Conservation (phyloP, 805 yeast species). For the Vanderwaltozyma tropicalis region DNA sequence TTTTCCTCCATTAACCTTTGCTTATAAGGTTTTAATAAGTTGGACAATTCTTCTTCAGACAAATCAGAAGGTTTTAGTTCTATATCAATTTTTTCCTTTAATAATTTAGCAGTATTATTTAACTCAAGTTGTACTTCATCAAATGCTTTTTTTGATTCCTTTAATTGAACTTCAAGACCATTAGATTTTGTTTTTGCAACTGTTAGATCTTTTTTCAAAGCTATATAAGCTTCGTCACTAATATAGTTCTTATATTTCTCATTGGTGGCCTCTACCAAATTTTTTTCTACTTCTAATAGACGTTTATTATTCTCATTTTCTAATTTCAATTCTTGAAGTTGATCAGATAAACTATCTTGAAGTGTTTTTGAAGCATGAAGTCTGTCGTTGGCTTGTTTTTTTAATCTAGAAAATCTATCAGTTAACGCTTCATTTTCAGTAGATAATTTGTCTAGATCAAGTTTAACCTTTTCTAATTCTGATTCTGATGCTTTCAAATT, state of each 20-base stretch:
- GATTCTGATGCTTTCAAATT: background rate
- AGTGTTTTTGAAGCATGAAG: conserved; percentile 23
- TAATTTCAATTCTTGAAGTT: conserved; percentile 26
- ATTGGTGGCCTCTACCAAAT: conserved; percentile 12
- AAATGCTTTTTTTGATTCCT: conserved; percentile 15
- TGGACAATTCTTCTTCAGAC: background rate
- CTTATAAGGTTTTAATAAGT: conserved; percentile 12
- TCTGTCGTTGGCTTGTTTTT: conserved; percentile 29
- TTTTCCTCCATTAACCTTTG: conserved; percentile 20
- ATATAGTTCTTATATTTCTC: conserved; percentile 5
- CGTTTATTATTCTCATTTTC: conserved; percentile 4
- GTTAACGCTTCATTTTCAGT: conserved; percentile 26
- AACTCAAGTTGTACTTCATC: background rate
- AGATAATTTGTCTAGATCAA: conserved; percentile 12
- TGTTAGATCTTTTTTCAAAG: conserved; percentile 3
- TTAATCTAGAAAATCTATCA: conserved; percentile 25
- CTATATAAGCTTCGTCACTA: too few species aligned
- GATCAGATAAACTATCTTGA: conserved; percentile 31
- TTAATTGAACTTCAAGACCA: conserved; percentile 8
- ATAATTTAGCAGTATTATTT: background rate
- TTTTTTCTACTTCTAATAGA: conserved; percentile 13
- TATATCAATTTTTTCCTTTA: conserved; percentile 11
- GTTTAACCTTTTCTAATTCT: conserved; percentile 7
- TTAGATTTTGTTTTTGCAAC: background rate
- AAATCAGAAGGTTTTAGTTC: background rate